Evolutionary conservation across 257 asterid genomes (phyloP).

Genomic region (Pogostemon cablin): DNA sequence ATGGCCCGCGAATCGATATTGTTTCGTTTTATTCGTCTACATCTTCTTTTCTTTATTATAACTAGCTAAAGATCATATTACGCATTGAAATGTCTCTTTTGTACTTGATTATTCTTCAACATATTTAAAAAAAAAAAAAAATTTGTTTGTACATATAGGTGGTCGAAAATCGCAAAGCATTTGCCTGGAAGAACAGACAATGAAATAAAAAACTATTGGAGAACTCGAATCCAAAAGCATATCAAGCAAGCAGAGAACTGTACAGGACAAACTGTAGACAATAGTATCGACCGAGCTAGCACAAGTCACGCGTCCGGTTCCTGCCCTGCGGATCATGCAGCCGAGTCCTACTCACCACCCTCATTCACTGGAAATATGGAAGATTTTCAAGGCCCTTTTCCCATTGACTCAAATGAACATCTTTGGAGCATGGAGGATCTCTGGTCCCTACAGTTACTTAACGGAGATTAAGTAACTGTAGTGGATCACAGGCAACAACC

Average conservation of each 20-base stretch:
- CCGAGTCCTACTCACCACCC: conserved; percentile 69
- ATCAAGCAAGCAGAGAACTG: conserved; percentile 62
- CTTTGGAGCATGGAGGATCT: conserved; percentile 94
- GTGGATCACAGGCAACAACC: neutral
- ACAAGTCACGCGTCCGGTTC: conserved; percentile 62
- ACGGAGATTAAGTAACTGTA: conserved; percentile 47
- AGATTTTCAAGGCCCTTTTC: conserved; percentile 49
- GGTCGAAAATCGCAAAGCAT: conserved; percentile 96
- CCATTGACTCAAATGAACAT: conserved; percentile 57
- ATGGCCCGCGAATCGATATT: conserved; percentile 6
- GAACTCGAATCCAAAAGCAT: conserved; percentile 89
- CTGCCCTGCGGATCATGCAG: conserved; percentile 45
- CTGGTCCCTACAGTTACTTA: conserved; percentile 83
- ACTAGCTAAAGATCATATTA: neutral
- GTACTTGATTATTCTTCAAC: too few species aligned
- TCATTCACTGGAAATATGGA: conserved; percentile 52
- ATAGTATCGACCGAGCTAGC: conserved; percentile 51
- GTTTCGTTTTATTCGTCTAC: neutral
- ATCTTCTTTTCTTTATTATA: neutral
- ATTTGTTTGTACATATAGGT: conserved; percentile 40
- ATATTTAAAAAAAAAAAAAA: too few species aligned
- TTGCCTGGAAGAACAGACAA: conserved; percentile 93
- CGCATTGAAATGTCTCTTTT: too few species aligned
- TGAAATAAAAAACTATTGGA: conserved; percentile 90
- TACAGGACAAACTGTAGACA: conserved; percentile 37